Evolutionary conservation across 2,329 filamentous ascomycete species (phyloP), one percentile per base, ranked within the genome.

Genomic region (Penicillium olsonii): DNA sequence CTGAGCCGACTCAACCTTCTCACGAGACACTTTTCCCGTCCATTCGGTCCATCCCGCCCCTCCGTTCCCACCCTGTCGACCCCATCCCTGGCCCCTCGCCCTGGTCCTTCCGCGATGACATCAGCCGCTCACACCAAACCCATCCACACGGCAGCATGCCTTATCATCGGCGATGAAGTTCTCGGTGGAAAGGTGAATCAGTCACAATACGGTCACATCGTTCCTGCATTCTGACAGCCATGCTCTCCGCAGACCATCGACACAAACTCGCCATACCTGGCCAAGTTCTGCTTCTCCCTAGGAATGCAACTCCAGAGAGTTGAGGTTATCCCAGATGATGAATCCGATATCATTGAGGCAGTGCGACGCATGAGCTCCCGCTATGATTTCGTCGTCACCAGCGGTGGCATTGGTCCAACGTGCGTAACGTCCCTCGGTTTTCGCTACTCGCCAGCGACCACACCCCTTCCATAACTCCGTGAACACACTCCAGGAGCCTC

Each of bases 101-200:
- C 54, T 48, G 43, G 17, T 49, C 61, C 52, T 22, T 50, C 58
- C 51, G 66, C 63, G 47, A 76, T 76, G 73, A 74, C 73, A 73
- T 75, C 74, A 74, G 72, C 68, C 48, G 57, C 59, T 24, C 60
- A 59, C 56, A 64, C 63, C 42, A 77, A 85, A 65, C 84, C 81
- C 52, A 95, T 97, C 60, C 85, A 90, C 67, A 96, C 92, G 39
- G 94, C 92, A 10, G 92, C 88, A 48, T 95, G 90, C 70, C 75
- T 97, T 56, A 91, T 99, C 52, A 97, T 99, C 63, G 92, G 92
- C n/a, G 92, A 97, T 73, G 92, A 96, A 71, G 91, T 97, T 5
- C 79, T 97, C 4, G 92, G 91, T 18, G 92, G 94, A 62, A 97
- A 97, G 87, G 92, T 90, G 69, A 56, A 76, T 65, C 6, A n/a